Base-by-base conservation (phyloP, 1,139 yeast species). In the Yamadazyma atlantica region DNA sequence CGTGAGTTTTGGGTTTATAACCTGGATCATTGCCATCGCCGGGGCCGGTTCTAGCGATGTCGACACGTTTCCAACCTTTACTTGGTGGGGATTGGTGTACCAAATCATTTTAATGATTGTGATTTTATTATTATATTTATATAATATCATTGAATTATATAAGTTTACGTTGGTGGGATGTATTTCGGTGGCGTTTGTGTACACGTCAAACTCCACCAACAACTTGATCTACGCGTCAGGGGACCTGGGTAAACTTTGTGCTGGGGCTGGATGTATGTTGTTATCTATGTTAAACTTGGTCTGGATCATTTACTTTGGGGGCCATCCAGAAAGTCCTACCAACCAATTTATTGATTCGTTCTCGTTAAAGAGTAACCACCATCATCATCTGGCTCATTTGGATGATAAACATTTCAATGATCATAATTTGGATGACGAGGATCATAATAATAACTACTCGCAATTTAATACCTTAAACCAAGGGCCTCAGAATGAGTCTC, bases 61-160 rank as follows among this genome's bases (percentile, higher is more conserved):
- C 73, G 9, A 51, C 49, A 31, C 52, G 51, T 10, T 87, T 82
- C 57, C 97, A 96, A 78, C 80, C 48, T 85, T 92, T 60, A 78
- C 94, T 7, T 92, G 98, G 98, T 92, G 98, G 98, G 96, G 96
- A 3, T 63, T 92, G n/a, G 92, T 85, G 6, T 92, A 81, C 55
- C 81, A 92, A 63, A 67, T 89, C 25, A 48, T 85, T 26, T 55
- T 88, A 29, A 73, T 86, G 22, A 40, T 69, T 6, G 60, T 75
- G 25, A 71, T 89, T 35, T 62, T 82, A 21, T 55, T 79, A 30
- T 66, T 87, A 27, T 85, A 88, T 51, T 72, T 82, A 40, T 77
- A 78, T 53, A 83, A 85, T 59, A 67, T 80, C 36, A 70, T 87
- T 42, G 89, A 85, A 55, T 73, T 80, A 46, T 88, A 92, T 64